These are phyloP conservation scores for Rubia tinctorum DNA, from an alignment of 305 asterid genomes.

Conservation along the genomic window DNA sequence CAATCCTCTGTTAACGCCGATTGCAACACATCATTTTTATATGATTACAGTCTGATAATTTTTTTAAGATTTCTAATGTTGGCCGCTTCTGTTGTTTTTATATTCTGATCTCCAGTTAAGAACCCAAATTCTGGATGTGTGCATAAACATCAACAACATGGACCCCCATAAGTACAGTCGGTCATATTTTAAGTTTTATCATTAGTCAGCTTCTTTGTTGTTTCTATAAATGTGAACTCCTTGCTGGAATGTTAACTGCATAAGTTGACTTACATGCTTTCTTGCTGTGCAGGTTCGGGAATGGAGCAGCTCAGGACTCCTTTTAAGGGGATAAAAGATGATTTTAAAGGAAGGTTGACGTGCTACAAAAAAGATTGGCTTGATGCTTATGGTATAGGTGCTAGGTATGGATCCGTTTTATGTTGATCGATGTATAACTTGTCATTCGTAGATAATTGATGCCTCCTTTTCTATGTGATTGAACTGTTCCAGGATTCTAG, in stretches of 20 bases:
- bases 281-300: conserved; percentile 31
- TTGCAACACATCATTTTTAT: too few species aligned
- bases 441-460: background rate
- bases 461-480: conserved; percentile 18
- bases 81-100: too few species aligned
- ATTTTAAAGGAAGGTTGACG: conserved; percentile 60
- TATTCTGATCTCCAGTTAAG: too few species aligned
- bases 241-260: background rate
- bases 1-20: too few species aligned
- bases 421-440: background rate
- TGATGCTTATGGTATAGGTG: conserved; percentile 59
- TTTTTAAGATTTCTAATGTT: too few species aligned
- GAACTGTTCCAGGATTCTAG: conserved; percentile 61
- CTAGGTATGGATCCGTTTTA: conserved; percentile 38
- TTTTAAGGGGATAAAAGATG: conserved; percentile 56
- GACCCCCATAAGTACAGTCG: too few species aligned
- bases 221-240: conserved; percentile 14
- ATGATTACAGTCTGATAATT: too few species aligned
- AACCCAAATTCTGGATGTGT: too few species aligned
- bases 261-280: conserved; percentile 13
- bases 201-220: background rate
- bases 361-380: conserved; percentile 85
- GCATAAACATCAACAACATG: too few species aligned
- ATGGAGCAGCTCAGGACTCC: conserved; percentile 66
- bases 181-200: background rate